Percentiles rank a stretch among this genome's conserved stretches.
Evolutionary conservation across 352 stramenopile genomes (phyloP).

Genomic region (Pythium guiyangense): DNA sequence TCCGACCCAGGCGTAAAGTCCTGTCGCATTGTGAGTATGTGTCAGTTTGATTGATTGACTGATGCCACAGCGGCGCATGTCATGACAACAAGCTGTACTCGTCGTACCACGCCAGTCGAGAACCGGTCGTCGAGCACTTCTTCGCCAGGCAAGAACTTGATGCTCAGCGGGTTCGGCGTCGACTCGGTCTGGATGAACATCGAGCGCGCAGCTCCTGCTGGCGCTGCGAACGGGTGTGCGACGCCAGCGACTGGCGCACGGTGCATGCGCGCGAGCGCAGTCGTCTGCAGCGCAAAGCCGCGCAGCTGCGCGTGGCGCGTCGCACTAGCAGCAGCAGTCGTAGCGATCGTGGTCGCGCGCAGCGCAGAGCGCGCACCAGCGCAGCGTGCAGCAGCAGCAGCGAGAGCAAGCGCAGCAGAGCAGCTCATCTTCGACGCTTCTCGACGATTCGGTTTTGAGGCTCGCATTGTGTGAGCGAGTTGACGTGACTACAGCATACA

Average conservation of each 20-base stretch:
- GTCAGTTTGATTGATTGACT: not conserved
- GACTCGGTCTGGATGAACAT: conserved; percentile 99
- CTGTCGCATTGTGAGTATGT: conserved; percentile 25
- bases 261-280: not conserved
- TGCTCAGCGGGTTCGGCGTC: conserved; percentile 97
- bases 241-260: not conserved
- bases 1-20: conserved; percentile 83
- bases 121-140: conserved; percentile 89
- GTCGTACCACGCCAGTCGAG: conserved; percentile 65
- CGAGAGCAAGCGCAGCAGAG: not conserved
- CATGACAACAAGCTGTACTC: not conserved
- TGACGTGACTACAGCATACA: no score
- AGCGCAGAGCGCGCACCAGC: no score
- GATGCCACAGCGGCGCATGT: not conserved
- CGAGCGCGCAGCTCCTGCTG: conserved; percentile 52
- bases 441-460: not conserved
- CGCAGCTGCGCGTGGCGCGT: not conserved
- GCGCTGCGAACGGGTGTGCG: conserved; percentile 4
- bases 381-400: no score
- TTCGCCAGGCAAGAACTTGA: conserved; percentile 97
- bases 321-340: not conserved
- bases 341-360: not conserved
- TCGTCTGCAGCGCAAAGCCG: conserved; percentile 1
- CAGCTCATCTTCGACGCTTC: not conserved
- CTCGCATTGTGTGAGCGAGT: no score